Evolutionary conservation across 2,329 filamentous ascomycete species (phyloP), one percentile per base, ranked within the genome.

Genomic region (Penicillium sp.): DNA sequence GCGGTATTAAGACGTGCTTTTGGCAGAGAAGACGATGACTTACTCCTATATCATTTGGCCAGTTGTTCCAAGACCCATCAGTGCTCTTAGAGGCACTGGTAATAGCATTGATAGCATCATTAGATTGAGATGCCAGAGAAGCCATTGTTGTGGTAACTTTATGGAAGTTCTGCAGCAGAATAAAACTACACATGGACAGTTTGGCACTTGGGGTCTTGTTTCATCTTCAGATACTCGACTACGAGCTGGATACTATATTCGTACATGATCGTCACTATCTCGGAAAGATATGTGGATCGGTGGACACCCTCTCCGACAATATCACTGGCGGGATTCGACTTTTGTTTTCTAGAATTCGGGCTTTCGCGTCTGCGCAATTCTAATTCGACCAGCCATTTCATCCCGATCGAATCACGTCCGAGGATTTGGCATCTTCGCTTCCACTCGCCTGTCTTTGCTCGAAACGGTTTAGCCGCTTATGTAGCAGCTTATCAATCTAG

Each of bases 1-100:
- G 31, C 23, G 5, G 14, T 7, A 9, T 20, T 22, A 39, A 20
- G 18, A 20, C 20, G 16, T 7, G 6, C 4, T 14, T 46, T 55
- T 28, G 38, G 29, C 22, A 50, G 38, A 26, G 24, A 28, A 3
- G 11, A 8, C 18, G 8, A 20, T 16, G 4, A 61, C 72, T 55
- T 68, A 77, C 75, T 9, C 76, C 76, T 46, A 71, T 65, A 14
- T 73, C 68, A 50, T 78, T 78, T 2, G 76, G 76, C 76, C 76
- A 79, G 47, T 76, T 68, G 23, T 74, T 68, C 56, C 63, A 71
- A 24, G 60, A 52, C 11, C 43, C 40, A 8, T 43, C 29, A 7
- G 29, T 27, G 5, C 16, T 23, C 20, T 38, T 26, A n/a, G 37
- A 43, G 26, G 14, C 7, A 46, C 22, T 41, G 7, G 31, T 16